Conservation (phyloP, 2,329 filamentous ascomycete species). For the Cladosporium colombiae region DNA sequence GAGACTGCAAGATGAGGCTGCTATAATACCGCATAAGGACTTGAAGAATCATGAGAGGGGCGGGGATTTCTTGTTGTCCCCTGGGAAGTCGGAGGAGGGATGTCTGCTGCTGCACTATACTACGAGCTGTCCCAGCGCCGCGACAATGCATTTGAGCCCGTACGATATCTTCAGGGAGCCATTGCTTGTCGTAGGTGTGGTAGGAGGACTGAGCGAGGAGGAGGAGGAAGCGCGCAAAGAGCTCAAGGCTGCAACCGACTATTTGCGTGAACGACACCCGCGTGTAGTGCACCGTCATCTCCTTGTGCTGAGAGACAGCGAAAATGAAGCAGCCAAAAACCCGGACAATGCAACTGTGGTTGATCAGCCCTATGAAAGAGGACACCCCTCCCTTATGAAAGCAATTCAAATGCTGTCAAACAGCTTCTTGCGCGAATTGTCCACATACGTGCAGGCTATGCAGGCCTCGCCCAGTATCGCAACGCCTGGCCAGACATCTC, state of each 20-base stretch:
- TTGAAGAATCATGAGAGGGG: conserved; percentile 12
- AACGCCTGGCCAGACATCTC: conserved; percentile 62
- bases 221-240: conserved; percentile 49
- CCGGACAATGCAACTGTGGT: conserved; percentile 21
- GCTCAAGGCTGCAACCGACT: conserved; percentile 32
- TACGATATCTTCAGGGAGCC: conserved; percentile 91
- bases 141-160: conserved; percentile 76
- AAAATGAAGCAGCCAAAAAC: conserved; percentile 17
- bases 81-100: conserved; percentile 81
- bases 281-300: conserved; percentile 38
- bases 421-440: conserved; percentile 49
- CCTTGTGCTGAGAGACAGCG: conserved; percentile 27
- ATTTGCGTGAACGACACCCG: conserved; percentile 35
- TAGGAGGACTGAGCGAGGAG: conserved; percentile 60
- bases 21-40: conserved; percentile 55
- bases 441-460: conserved; percentile 49
- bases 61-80: conserved; percentile 59
- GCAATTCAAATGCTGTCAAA: conserved; percentile 49
- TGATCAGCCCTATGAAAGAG: conserved; percentile 21
- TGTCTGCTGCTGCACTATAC: conserved; percentile 86
- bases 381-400: conserved; percentile 41
- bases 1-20: conserved; percentile 74
- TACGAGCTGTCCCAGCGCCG: conserved; percentile 74
- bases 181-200: conserved; percentile 78
- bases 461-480: conserved; percentile 67